Conservation (phyloP, 2,329 filamentous ascomycete species). For the Verticillium isaacii region DNA sequence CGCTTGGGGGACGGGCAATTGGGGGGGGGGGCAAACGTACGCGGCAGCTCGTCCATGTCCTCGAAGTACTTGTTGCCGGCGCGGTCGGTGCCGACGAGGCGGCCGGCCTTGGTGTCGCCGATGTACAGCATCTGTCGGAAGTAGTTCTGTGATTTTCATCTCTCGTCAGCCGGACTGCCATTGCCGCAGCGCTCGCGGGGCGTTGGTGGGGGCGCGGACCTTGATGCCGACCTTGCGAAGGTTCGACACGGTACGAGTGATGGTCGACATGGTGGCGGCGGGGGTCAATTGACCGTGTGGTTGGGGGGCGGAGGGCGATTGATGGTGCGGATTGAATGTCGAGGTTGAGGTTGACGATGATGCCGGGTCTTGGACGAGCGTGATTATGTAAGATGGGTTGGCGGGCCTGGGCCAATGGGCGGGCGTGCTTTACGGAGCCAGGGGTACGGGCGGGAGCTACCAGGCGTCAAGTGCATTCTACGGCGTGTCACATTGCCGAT, state of each 20-base stretch:
- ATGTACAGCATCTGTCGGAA: constrained; percentile 82
- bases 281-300: constrained; percentile 21
- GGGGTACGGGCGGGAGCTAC: background rate
- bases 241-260: constrained; percentile 81
- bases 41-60: constrained; percentile 88
- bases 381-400: constrained; percentile 3
- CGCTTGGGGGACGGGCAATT: background rate
- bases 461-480: background rate
- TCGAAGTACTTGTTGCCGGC: constrained; percentile 98
- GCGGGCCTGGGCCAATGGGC: constrained; percentile 9
- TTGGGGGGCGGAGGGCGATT: constrained; percentile 7
- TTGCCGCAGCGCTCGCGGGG: background rate
- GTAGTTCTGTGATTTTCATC: constrained; percentile 61
- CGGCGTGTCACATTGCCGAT: background rate
- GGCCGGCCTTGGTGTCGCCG: constrained; percentile 92
- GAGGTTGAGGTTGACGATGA: constrained; percentile 3
- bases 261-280: constrained; percentile 74
- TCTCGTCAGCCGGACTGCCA: background rate
- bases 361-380: background rate
- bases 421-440: constrained; percentile 8
- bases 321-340: constrained; percentile 7
- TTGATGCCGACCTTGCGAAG: constrained; percentile 83
- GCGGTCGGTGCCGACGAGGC: constrained; percentile 76
- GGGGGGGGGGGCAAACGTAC: constrained; percentile 44
- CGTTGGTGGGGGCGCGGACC: constrained; percentile 42